Evolutionary conservation across 2,329 filamentous ascomycete species (phyloP).

Genomic region (Fusarium stilboides): DNA sequence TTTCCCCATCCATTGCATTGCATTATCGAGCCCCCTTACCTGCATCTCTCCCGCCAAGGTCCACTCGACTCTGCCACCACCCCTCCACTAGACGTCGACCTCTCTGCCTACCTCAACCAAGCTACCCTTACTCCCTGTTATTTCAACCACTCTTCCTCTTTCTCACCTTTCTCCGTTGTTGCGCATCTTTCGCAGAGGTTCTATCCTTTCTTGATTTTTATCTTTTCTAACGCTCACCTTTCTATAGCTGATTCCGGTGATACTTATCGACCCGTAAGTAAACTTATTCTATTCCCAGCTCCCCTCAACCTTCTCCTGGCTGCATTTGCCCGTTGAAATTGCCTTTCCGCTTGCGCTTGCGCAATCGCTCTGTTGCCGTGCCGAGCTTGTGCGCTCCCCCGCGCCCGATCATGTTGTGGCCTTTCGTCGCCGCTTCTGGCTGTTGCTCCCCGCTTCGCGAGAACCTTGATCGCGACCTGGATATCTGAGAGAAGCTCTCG

Average conservation of each 20-base stretch:
- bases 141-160: constrained; percentile 52
- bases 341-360: constrained; percentile 30
- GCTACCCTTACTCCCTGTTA: constrained; percentile 53
- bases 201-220: constrained; percentile 43
- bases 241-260: constrained; percentile 72
- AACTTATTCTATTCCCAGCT: constrained; percentile 31
- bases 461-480: constrained; percentile 34
- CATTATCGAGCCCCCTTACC: constrained; percentile 58
- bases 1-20: constrained; percentile 52
- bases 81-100: constrained; percentile 53
- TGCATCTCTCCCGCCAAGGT: constrained; percentile 64
- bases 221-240: constrained; percentile 56
- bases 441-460: constrained; percentile 43
- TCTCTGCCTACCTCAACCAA: constrained; percentile 44
- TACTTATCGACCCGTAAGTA: constrained; percentile 73
- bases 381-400: constrained; percentile 44
- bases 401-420: constrained; percentile 36
- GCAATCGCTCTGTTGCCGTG: constrained; percentile 34
- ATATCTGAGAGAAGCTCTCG: constrained; percentile 27
- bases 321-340: constrained; percentile 15
- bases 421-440: constrained; percentile 30
- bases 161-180: constrained; percentile 47
- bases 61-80: constrained; percentile 59
- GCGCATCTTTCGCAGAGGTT: constrained; percentile 46
- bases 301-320: constrained; percentile 22